Evolutionary conservation across 768 basidiomycete species (phyloP).

Genomic region (Auricularia cornea): DNA sequence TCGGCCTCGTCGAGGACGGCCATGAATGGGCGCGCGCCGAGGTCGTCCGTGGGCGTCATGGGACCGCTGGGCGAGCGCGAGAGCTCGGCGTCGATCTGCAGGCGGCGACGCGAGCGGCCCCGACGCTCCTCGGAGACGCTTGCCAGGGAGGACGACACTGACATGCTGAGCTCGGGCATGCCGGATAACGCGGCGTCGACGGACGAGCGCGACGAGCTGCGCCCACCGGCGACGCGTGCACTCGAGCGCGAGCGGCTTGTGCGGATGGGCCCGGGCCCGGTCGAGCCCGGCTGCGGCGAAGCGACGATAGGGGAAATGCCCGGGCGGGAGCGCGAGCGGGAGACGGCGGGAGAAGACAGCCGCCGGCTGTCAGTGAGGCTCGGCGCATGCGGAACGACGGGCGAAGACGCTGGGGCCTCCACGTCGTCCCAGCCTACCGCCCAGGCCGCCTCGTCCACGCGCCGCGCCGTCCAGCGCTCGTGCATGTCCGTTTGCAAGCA

Average conservation of each 20-base stretch:
- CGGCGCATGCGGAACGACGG: background rate
- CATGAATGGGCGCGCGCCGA: background rate
- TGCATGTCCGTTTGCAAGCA: constrained; percentile 61
- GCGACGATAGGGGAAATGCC: too few species aligned
- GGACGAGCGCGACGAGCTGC: background rate
- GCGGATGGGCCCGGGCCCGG: background rate
- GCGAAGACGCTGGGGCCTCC: background rate
- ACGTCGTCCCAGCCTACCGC: constrained; percentile 56
- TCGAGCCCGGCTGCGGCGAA: background rate
- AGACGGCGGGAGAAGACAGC: background rate
- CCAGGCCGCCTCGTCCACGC: constrained; percentile 77
- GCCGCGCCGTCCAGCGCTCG: constrained; percentile 70
- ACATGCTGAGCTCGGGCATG: background rate
- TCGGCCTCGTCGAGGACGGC: too few species aligned
- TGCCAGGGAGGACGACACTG: background rate
- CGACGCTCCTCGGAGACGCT: background rate
- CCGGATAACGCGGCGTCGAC: background rate
- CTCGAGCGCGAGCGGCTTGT: background rate
- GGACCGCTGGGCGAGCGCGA: background rate
- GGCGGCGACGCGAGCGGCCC: background rate
- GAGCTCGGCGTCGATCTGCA: background rate
- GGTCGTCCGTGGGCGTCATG: background rate
- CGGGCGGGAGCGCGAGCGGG: background rate
- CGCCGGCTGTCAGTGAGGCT: background rate
- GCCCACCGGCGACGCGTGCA: background rate